Base-by-base conservation (phyloP, 2,329 filamentous ascomycete genomes). In the Zasmidium citrigriseum region DNA sequence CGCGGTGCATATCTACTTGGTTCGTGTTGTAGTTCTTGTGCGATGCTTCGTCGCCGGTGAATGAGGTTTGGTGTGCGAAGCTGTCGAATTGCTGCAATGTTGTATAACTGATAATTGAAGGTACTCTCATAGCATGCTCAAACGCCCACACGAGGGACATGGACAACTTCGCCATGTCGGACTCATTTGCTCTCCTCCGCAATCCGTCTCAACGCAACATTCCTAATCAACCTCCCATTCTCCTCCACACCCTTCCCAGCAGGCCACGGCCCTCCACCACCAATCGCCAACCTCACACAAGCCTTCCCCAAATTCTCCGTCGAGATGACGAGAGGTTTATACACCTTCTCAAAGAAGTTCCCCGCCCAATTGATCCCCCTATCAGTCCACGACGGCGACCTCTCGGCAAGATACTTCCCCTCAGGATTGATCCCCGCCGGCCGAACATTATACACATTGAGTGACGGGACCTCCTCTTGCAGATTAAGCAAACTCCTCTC, bases 401-500 rank as follows among this genome's bases (percentile, higher is more conserved):
- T 24, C 50, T 67, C 64, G 3, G 62, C 62, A 21, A 65, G 44
- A 29, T 65, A 63, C 14, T 63, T 63, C 1, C 66, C 64, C 2
- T 62, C 60, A 0, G 75, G 61, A 64, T 91, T 89, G 11, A 91
- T 82, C 7, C 75, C 81, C 0, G 69, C 83, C 0, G 88, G 86
- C 0, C 89, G 80, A 5, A 87, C 75, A 11, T 81, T 84, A 64
- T 83, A 82, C 1, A 83, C 78, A 25, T 76, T 78, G 55, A 91
- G 78, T 5, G 74, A 71, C 0, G 79, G 74, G 46, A 77, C 77
- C 62, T 69, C 61, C 25, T 75, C 73, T 14, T 74, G 70, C 14
- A 90, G 71, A 0, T 80, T 77, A 1, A 87, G 78, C 1, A 93
- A 78, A 1, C 77, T 72, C 1, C 77, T 63, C 73, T 93, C 89